Evolutionary conservation across 2,329 filamentous ascomycete genomes (phyloP).

Genomic region (Beauveria sp.): DNA sequence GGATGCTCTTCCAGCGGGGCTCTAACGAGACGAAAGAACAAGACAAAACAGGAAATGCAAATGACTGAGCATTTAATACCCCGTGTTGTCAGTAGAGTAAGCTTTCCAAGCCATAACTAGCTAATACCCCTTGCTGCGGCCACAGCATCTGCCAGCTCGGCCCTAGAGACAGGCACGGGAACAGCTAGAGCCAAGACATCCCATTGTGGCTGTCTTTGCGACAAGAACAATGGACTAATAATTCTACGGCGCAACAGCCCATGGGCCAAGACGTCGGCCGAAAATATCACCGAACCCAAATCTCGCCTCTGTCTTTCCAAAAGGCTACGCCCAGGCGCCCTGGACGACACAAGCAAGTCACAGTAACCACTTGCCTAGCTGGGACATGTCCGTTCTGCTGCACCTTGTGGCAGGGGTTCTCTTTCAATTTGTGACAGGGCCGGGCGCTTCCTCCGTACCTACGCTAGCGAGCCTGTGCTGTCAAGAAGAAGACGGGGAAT

Average conservation of each 20-base stretch:
- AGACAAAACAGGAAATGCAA: background rate
- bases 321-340: background rate
- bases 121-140: background rate
- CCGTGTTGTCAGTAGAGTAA: background rate
- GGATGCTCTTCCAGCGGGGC: background rate
- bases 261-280: background rate
- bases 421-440: background rate
- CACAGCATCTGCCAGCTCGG: background rate
- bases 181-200: background rate
- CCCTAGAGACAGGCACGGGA: background rate
- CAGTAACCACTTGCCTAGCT: slow-evolving; percentile 5
- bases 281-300: slow-evolving; percentile 10
- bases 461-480: background rate
- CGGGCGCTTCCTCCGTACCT: background rate
- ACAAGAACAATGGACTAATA: background rate
- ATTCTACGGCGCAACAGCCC: background rate
- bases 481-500: background rate
- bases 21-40: background rate
- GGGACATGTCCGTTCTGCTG: background rate
- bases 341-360: slow-evolving; percentile 7
- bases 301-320: background rate
- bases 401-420: background rate
- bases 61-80: no score
- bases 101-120: background rate
- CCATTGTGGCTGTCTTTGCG: background rate